Base-by-base conservation (phyloP, 768 basidiomycete genomes). In the Pluteus cervinus region DNA sequence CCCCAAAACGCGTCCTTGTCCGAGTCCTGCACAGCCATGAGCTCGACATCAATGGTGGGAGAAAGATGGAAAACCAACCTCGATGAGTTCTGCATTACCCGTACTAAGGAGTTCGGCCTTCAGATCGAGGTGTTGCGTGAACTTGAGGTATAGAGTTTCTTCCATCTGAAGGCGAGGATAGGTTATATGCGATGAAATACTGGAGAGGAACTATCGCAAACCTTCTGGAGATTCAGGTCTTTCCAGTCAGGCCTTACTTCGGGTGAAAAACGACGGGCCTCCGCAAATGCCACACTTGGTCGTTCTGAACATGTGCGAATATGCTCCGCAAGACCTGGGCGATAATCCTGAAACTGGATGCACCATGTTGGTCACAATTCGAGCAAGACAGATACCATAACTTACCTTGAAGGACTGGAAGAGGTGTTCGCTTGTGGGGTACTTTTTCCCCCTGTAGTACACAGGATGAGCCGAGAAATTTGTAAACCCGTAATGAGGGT, bases 1-100 rank as follows among this genome's bases (percentile, higher is more conserved):
- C 84, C 84, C 82, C 84, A 86, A 57, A 85, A 85, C 26, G 80
- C 66, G 54, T 86, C 84, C 45, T 76, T 79, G 41, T 79, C 77
- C n/a, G 81, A 84, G 50, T 81, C 73, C 81, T 83, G 43, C 11
- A 44, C 14, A 44, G 33, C 7, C 7, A 37, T 41, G 12, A 38
- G 14, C 17, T 28, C 17, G 37, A 43, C 33, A 15, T 12, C 20
- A 21, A 36, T 29, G 11, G 20, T 20, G 42, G 48, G 39, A 24
- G 24, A 31, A 36, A 32, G 16, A 21, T 34, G 42, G 49, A n/a
- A n/a, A n/a, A n/a, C 60, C 49, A 40, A 81, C 83, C 71, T 88
- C 86, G 4, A 87, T 56, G 23, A 88, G 69, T 37, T 76, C 74
- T 14, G 73, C 76, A 47, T 79, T 72, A 3, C 76, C 79, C 4